Conservation (phyloP, 352 stramenopile genomes). For the Phytophthora sojae region DNA sequence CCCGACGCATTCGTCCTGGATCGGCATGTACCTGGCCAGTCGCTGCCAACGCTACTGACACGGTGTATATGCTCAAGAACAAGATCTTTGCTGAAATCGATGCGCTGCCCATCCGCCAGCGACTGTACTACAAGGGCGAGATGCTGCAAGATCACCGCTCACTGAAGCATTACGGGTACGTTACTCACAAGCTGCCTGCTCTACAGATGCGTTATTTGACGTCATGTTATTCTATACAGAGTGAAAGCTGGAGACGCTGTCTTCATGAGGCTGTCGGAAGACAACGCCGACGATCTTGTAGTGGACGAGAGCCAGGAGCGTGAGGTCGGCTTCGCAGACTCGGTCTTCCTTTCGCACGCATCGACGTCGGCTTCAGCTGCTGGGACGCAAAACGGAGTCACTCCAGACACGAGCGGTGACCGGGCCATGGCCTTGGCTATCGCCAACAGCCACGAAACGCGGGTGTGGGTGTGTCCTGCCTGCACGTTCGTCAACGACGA, state of each 20-base stretch:
- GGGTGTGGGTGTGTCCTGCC: conserved; percentile 74
- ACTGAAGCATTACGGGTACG: conserved; percentile 75
- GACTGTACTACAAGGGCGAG: conserved; percentile 73
- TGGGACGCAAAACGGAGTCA: background rate
- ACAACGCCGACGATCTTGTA: conserved; percentile 64
- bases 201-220: background rate
- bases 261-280: conserved; percentile 75
- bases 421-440: conserved; percentile 25
- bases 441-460: conserved; percentile 27
- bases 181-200: conserved; percentile 2
- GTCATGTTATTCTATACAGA: conserved; percentile 23
- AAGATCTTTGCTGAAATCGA: conserved; percentile 82
- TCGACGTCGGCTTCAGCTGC: background rate
- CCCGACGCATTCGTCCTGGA: conserved; percentile 64
- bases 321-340: conserved; percentile 80
- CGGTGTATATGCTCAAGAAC: conserved; percentile 78
- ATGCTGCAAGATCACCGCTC: conserved; percentile 60
- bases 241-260: conserved; percentile 80
- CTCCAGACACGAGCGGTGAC: conserved; percentile 27
- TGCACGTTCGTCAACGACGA: conserved; percentile 87
- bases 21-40: conserved; percentile 62
- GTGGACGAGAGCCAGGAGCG: conserved; percentile 65
- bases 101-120: conserved; percentile 69
- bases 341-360: conserved; percentile 62
- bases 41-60: conserved; percentile 66